phyloP scores from a whole-genome alignment of 225 moss, liverwort and hornwort genomes.

The Marchantia paleacea region DNA sequence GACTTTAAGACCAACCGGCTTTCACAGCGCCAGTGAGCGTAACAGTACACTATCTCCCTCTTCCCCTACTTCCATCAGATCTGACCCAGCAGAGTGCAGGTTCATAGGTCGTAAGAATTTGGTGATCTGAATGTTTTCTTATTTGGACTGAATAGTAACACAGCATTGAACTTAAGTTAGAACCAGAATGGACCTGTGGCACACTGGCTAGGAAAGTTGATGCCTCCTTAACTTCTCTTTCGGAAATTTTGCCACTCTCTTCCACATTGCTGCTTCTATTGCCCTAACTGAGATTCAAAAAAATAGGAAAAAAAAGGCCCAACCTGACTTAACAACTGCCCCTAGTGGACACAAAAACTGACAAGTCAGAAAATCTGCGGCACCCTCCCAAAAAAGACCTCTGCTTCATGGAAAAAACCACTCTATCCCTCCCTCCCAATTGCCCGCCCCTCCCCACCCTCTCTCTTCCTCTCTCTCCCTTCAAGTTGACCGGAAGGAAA shows the following conservation, averaged over 20 bases:
- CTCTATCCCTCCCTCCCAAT: constrained; percentile 14
- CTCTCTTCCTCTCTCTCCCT: constrained; percentile 25
- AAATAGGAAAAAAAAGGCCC: constrained; percentile 28
- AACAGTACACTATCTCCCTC: constrained; percentile 1
- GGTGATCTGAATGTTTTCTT: constrained; percentile 29
- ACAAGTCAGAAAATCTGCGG: constrained; percentile 46
- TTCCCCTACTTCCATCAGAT: constrained; percentile 23
- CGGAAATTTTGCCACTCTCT: constrained; percentile 23
- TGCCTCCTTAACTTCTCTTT: constrained; percentile 17
- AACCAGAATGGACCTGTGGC: constrained; percentile 20
- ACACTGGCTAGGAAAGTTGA: constrained; percentile 19
- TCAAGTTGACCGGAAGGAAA: constrained; percentile 30
- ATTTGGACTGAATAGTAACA: constrained; percentile 39
- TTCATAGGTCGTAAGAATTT: constrained; percentile 26
- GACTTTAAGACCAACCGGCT: constrained; percentile 8
- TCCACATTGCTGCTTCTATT: constrained; percentile 26
- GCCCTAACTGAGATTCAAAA: constrained; percentile 21
- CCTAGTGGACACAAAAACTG: constrained; percentile 47
- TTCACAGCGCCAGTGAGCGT: constrained; percentile 16
- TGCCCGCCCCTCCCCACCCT: constrained; percentile 14
- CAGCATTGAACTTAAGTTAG: constrained; percentile 37
- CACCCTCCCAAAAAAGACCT: constrained; percentile 30
- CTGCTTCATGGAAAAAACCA: constrained; percentile 26
- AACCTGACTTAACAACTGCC: constrained; percentile 45
- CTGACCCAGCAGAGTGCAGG: constrained; percentile 17